Evolutionary conservation across 2,329 filamentous ascomycete species (phyloP).

Genomic region (Biscogniauxia marginata): DNA sequence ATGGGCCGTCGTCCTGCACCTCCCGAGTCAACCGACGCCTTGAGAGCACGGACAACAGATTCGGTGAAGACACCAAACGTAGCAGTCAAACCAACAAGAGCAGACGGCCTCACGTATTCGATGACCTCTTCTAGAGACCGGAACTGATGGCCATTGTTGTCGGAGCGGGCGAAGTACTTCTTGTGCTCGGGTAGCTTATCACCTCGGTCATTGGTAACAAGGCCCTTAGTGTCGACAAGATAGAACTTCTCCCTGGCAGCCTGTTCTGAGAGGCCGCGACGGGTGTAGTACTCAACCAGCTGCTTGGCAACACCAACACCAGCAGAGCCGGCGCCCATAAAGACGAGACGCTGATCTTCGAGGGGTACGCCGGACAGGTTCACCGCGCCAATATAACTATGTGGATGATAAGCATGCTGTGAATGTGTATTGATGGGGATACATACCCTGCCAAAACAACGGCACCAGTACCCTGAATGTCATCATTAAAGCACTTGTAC

Average conservation of each 20-base stretch:
- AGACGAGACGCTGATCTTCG: constrained; percentile 90
- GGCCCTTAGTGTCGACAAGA: constrained; percentile 94
- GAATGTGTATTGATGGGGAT: background rate
- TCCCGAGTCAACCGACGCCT: constrained; percentile 60
- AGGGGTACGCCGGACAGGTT: constrained; percentile 82
- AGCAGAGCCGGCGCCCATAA: constrained; percentile 92
- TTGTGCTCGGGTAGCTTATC: constrained; percentile 93
- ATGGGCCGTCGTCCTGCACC: constrained; percentile 76
- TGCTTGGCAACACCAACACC: constrained; percentile 98
- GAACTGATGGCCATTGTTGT: constrained; percentile 68
- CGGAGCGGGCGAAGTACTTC: constrained; percentile 65
- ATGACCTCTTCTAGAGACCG: constrained; percentile 86
- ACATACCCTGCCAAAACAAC: constrained; percentile 82
- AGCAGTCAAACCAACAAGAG: constrained; percentile 90
- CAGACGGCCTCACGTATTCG: constrained; percentile 91
- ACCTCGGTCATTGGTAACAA: constrained; percentile 89
- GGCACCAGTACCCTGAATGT: constrained; percentile 95
- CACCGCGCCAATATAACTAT: constrained; percentile 64
- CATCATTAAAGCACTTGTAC: constrained; percentile 97
- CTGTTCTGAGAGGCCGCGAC: constrained; percentile 83
- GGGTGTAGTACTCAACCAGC: constrained; percentile 94
- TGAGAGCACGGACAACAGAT: constrained; percentile 71
- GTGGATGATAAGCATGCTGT: constrained; percentile 13
- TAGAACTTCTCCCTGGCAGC: constrained; percentile 90
- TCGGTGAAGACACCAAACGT: constrained; percentile 94